These are phyloP conservation scores for Eimeria zaria DNA, from an alignment of 169 alveolate species.

Conservation along the genomic window DNA sequence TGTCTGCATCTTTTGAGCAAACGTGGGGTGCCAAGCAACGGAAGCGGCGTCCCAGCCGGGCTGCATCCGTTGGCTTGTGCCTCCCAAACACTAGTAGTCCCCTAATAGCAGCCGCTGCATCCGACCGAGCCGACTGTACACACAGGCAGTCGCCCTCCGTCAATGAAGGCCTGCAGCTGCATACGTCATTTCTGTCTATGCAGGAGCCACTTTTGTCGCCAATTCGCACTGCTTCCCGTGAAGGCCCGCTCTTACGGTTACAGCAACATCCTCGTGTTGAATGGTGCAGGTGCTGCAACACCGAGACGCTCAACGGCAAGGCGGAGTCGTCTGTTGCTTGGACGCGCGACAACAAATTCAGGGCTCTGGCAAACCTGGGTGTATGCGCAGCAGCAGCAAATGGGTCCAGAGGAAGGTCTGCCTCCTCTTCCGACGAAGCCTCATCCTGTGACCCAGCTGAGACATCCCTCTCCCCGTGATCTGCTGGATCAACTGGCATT, in stretches of 20 bases:
- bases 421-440: constrained; percentile 54
- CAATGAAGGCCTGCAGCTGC: constrained; percentile 27
- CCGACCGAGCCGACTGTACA: constrained; percentile 31
- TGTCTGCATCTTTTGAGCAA: constrained; percentile 25
- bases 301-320: constrained; percentile 47
- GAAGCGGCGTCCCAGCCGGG: constrained; percentile 21
- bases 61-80: not conserved
- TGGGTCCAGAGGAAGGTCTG: constrained; percentile 52
- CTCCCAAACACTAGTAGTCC: constrained; percentile 23
- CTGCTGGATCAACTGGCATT: not conserved
- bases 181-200: not conserved
- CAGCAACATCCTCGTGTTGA: constrained; percentile 56
- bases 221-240: not conserved
- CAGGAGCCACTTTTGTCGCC: not conserved
- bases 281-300: constrained; percentile 63
- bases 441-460: constrained; percentile 44
- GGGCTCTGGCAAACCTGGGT: constrained; percentile 66
- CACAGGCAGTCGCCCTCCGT: constrained; percentile 29
- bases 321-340: constrained; percentile 28
- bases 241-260: not conserved
- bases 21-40: constrained; percentile 58
- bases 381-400: constrained; percentile 76
- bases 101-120: constrained; percentile 53
- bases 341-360: constrained; percentile 46
- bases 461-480: constrained; percentile 24